Conservation (phyloP, 2,329 filamentous ascomycete genomes). For the Colletotrichum sidae region DNA sequence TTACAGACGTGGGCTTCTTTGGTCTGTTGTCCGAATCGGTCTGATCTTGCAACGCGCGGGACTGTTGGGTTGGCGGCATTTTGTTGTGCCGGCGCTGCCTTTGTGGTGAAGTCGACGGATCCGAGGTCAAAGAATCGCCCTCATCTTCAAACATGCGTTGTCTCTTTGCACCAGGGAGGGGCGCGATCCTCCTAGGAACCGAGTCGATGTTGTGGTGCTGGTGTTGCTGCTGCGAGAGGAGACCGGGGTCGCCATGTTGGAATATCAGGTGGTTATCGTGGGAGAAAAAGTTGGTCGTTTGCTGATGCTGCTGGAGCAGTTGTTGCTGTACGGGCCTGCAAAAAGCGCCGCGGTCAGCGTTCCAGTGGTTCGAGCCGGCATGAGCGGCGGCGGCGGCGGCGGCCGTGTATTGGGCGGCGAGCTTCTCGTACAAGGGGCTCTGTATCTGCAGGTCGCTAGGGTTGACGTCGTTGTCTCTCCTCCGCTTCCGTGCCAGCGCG, state of each 20-base stretch:
- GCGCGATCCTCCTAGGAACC: constrained; percentile 25
- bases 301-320: constrained; percentile 29
- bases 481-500: constrained; percentile 35
- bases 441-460: constrained; percentile 25
- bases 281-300: constrained; percentile 15
- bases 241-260: constrained; percentile 12
- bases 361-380: constrained; percentile 25
- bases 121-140: not conserved
- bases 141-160: constrained; percentile 32
- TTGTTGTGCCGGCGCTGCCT: constrained; percentile 22
- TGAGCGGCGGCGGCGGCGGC: not conserved
- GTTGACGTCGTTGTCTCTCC: constrained; percentile 36
- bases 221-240: constrained; percentile 5
- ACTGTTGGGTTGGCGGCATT: constrained; percentile 21
- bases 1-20: constrained; percentile 47
- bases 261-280: constrained; percentile 23
- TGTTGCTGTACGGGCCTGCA: constrained; percentile 36
- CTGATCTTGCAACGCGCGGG: constrained; percentile 13
- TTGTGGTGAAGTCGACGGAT: constrained; percentile 7
- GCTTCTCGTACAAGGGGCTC: constrained; percentile 37
- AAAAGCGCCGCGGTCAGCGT: constrained; percentile 35
- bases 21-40: constrained; percentile 18
- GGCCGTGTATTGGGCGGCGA: constrained; percentile 37
- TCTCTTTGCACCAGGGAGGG: constrained; percentile 27
- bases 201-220: constrained; percentile 18